A percentile compares a stretch with the other conserved stretches of the same genome.
These are phyloP conservation scores for Arthrobotrys iridis DNA, from an alignment of 2,329 filamentous ascomycete species.

Conservation along the genomic window DNA sequence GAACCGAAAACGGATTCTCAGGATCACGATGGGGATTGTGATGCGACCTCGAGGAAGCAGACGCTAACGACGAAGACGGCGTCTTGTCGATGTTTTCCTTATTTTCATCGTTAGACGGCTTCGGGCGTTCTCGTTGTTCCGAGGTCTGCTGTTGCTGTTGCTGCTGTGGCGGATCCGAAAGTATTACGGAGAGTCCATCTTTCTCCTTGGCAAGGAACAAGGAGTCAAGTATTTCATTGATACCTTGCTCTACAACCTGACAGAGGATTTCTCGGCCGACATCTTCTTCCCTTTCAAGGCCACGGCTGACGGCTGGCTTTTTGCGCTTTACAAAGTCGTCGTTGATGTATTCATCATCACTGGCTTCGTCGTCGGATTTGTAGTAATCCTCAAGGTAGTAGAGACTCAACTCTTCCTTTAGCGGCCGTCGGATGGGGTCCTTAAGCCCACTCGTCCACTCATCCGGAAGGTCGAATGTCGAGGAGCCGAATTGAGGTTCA, in stretches of 20 bases:
- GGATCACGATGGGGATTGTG: constrained; percentile 25
- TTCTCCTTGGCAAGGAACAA: constrained; percentile 86
- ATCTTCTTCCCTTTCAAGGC: constrained; percentile 72
- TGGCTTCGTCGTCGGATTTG: constrained; percentile 60
- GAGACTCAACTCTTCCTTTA: constrained; percentile 46
- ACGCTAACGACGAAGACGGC: constrained; percentile 12
- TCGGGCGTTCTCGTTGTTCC: constrained; percentile 64
- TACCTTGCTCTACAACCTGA: constrained; percentile 87
- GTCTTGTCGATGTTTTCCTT: constrained; percentile 52
- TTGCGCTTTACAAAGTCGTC: constrained; percentile 72
- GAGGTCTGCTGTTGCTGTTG: constrained; percentile 59
- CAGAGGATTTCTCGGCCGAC: constrained; percentile 89
- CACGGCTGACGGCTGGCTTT: constrained; percentile 75
- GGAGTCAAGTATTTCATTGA: constrained; percentile 89
- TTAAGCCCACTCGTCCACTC: constrained; percentile 42
- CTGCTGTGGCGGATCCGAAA: constrained; percentile 70
- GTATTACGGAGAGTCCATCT: constrained; percentile 73
- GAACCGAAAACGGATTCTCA: constrained; percentile 30
- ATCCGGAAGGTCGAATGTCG: constrained; percentile 42
- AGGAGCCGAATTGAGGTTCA: constrained; percentile 46
- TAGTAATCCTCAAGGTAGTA: constrained; percentile 53
- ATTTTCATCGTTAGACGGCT: constrained; percentile 57
- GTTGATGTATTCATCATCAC: constrained; percentile 73
- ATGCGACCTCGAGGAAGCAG: not conserved
- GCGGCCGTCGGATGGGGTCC: constrained; percentile 39